Conservation (phyloP, 768 basidiomycete species). For the Mrakia gelida region DNA sequence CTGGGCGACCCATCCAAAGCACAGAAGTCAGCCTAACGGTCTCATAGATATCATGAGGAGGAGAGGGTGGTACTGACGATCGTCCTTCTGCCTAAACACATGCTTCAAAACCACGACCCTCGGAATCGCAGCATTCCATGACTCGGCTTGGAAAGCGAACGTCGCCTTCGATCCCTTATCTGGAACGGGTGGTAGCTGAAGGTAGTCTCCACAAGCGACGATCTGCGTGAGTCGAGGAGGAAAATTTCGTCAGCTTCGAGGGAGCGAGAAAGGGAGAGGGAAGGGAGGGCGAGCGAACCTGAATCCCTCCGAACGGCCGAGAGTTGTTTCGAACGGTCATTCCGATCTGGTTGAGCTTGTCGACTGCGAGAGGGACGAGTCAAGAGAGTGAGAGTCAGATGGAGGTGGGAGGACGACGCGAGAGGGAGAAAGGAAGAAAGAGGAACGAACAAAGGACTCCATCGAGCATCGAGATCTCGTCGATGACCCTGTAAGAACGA, state of each 20-base stretch:
- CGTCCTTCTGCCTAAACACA: conserved; percentile 13
- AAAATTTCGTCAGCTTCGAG: not conserved
- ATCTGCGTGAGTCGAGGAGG: not conserved
- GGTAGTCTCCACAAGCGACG: conserved; percentile 14
- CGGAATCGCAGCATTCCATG: not conserved
- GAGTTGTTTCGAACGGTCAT: not conserved
- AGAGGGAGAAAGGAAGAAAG: not conserved
- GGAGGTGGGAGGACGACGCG: no score
- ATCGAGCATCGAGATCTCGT: conserved; percentile 26
- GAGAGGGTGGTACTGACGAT: not conserved
- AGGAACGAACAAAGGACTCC: not conserved
- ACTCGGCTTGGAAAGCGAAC: not conserved
- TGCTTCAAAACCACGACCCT: not conserved
- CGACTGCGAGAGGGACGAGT: not conserved
- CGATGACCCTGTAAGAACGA: conserved; percentile 6
- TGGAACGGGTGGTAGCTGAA: conserved; percentile 20
- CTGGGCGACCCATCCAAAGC: not conserved
- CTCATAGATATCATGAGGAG: no score
- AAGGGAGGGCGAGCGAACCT: not conserved
- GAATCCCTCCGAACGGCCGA: conserved; percentile 22
- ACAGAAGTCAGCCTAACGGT: not conserved
- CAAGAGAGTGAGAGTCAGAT: no score
- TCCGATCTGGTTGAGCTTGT: conserved; percentile 23
- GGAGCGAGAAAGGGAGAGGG: not conserved
- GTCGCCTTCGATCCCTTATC: not conserved